Base-by-base conservation (phyloP, 192 early-diverging fungal genomes). In the Mortierella hygrophila region DNA sequence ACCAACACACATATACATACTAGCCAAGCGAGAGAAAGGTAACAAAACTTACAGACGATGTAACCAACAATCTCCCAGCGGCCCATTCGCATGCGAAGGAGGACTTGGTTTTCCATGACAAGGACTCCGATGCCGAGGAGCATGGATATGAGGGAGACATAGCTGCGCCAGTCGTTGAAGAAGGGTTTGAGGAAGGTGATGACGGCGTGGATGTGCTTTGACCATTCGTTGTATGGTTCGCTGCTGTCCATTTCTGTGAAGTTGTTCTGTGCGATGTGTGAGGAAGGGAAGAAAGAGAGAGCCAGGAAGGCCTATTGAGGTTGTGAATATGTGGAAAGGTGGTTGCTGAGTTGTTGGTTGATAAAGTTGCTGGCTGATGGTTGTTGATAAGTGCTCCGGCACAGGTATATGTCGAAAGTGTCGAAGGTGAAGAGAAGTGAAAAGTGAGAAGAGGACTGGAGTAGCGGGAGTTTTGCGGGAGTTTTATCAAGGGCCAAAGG, bases 51-150 rank as follows among this genome's bases (percentile, higher is more conserved):
- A 86, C 84, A 86, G 13, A 78, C 13, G 23, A 76, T 52, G 40
- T 86, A 86, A n/a, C 78, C 78, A 2, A 60, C 41, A 21, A 86
- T 81, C 47, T 86, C 84, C 84, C 78, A 86, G 35, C 70, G 84
- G 20, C 84, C 84, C 78, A 86, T 81, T 32, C 84, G 79, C 84
- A 86, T 86, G 23, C 84, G 69, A 13, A 86, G 37, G 57, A 86
- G 72, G 79, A 86, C 84, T 35, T 86, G 84, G 54, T 72, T 86
- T n/a, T 86, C 84, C 79, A 86, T 81, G 41, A 86, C 60, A n/a
- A 86, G 60, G 3, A 86, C 79, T 10, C 84, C 84, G 68, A 86
- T 72, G 70, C 84, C 84, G 15, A 86, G 79, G 6, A 86, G 21
- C 32, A 80, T 68, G 68, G 70, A 74, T 72, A 75, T 76, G 32